Base-by-base conservation (phyloP, 2,329 filamentous ascomycete species). In the Aspergillus sp. region DNA sequence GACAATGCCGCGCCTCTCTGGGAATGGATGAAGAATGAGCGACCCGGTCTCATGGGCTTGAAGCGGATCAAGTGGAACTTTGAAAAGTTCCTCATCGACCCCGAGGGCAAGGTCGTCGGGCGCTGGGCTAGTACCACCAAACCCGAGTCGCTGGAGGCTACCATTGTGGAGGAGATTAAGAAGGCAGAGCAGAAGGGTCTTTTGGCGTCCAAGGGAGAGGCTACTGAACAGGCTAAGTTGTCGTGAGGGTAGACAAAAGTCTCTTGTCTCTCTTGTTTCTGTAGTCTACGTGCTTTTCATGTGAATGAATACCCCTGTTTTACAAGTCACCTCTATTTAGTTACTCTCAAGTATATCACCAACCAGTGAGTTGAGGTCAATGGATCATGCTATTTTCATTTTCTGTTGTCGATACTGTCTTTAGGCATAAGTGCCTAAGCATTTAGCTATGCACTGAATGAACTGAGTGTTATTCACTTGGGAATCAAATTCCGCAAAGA, bases 61-160 rank as follows among this genome's bases (percentile, higher is more conserved):
- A 91, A 94, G 83, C 72, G 84, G 50, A 77, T 98, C 60, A 96
- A 97, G 85, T 98, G 93, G 93, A 98, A 98, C 74, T 98, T 97
- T 75, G 93, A 98, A 71, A 98, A 98, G 81, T 98, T 96, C 72
- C 73, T 98, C 51, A 75, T 98, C 53, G 86, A 85, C 48, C 79
- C 81, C 49, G 89, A 97, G 68, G 93, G 93, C 27, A 79, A 85
- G 71, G 89, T 97, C 56, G 86, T 87, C 71, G 79, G 79, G 27
- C 76, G 93, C 53, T 98, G 90, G 89, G 87, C 88, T 30, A 91
- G 87, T 68, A 86, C 82, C 12, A 89, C 86, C 47, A 93, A 90
- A 77, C 93, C 93, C 1, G 88, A 91, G 73, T 70, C 71, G 33
- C 71, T 98, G 57, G 86, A 91, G 79, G 75, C 77, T 50, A 70